A percentile compares a stretch with the other conserved stretches of the same genome.
phyloP scores from a whole-genome alignment of 805 yeast genomes.

The Middelhovenomyces tepae region DNA sequence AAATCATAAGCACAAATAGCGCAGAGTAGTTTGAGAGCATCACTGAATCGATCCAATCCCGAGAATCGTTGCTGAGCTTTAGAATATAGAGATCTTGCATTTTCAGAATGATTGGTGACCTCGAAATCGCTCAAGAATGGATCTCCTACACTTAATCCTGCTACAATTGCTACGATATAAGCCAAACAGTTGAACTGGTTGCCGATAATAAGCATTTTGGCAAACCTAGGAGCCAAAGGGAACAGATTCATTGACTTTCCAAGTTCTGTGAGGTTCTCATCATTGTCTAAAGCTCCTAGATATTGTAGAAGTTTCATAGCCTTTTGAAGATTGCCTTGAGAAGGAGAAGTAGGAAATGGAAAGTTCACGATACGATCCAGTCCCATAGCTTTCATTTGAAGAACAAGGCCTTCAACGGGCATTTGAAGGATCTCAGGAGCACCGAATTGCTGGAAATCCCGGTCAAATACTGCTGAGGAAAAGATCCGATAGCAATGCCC shows the following conservation, averaged over 20 bases:
- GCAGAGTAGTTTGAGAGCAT: conserved; percentile 63
- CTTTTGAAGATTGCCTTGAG: conserved; percentile 43
- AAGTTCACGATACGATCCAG: conserved; percentile 82
- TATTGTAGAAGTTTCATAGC: conserved; percentile 62
- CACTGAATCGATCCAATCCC: conserved; percentile 64
- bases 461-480: conserved; percentile 90
- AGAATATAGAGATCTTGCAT: conserved; percentile 41
- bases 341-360: conserved; percentile 96
- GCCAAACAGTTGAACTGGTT: conserved; percentile 81
- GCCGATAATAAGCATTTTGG: conserved; percentile 82
- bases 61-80: conserved; percentile 54
- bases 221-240: conserved; percentile 89
- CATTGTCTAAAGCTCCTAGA: conserved; percentile 67
- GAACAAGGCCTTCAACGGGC: conserved; percentile 95
- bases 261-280: conserved; percentile 50
- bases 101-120: conserved; percentile 23
- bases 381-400: conserved; percentile 96
- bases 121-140: conserved; percentile 42
- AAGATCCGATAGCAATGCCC: conserved; percentile 91
- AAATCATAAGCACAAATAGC: conserved; percentile 86
- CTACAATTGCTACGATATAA: conserved; percentile 82
- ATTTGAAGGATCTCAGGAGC: conserved; percentile 85
- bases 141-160: conserved; percentile 89
- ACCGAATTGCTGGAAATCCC: conserved; percentile 73
- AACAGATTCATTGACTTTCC: conserved; percentile 84